Conservation (phyloP, 106 monocot genomes). For the Agapanthus africanus region DNA sequence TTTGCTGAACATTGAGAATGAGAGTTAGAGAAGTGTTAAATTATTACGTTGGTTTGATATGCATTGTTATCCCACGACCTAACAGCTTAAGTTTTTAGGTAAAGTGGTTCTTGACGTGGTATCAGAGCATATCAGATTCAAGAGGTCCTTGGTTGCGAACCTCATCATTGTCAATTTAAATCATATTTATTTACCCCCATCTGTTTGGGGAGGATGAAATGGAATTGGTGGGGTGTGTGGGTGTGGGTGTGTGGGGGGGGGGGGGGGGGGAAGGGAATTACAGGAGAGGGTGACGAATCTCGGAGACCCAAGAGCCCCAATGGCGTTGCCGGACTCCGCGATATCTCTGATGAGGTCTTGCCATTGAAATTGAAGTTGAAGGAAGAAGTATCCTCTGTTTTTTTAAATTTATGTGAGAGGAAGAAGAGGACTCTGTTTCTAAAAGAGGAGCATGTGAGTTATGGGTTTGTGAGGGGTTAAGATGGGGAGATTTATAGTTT, state of each 20-base stretch:
- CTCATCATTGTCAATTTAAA: too few relatives aligned
- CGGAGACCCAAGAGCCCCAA: slow-evolving; percentile 94
- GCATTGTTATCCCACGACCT: too few relatives aligned
- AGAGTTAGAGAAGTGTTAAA: too few relatives aligned
- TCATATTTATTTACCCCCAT: too few relatives aligned
- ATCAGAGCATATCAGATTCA: too few relatives aligned
- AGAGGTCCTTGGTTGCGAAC: too few relatives aligned
- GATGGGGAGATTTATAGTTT: background rate
- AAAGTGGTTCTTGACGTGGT: too few relatives aligned
- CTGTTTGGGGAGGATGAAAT: too few relatives aligned
- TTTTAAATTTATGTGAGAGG: background rate
- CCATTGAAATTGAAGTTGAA: slow-evolving; percentile 32
- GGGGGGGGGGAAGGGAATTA: slow-evolving; percentile 12
- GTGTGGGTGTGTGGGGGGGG: too few relatives aligned
- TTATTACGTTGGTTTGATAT: too few relatives aligned
- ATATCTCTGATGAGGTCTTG: slow-evolving; percentile 54
- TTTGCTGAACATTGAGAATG: slow-evolving; percentile 47
- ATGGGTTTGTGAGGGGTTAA: background rate
- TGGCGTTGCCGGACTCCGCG: slow-evolving; percentile 73
- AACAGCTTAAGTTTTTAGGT: too few relatives aligned
- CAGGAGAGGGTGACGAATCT: slow-evolving; percentile 72
- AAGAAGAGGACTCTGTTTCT: background rate
- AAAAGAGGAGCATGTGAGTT: background rate
- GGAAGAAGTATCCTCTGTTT: background rate
- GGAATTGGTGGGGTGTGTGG: too few relatives aligned